Percentiles rank a stretch among this genome's conserved stretches.
These are phyloP conservation scores for Scutellaria galericulata DNA, from an alignment of 257 asterid genomes.

Conservation along the genomic window DNA sequence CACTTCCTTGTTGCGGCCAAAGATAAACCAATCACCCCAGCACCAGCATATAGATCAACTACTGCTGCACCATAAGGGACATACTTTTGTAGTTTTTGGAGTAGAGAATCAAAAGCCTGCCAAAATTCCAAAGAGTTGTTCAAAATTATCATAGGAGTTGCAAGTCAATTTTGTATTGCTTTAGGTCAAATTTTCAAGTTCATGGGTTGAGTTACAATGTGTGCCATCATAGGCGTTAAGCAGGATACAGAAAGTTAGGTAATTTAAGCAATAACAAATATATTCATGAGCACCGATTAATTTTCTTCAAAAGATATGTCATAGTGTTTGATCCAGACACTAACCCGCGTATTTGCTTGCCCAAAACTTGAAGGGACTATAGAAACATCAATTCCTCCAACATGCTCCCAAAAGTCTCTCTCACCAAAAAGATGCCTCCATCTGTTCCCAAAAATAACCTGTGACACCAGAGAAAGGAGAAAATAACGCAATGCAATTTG, in stretches of 20 bases:
- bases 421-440: slow-evolving; percentile 95
- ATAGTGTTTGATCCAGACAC: slow-evolving; percentile 32
- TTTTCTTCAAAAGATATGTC: slow-evolving; percentile 27
- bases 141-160: slow-evolving; percentile 19
- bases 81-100: slow-evolving; percentile 71
- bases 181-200: slow-evolving; percentile 10
- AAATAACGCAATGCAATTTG: slow-evolving; percentile 13
- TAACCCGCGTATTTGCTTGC: slow-evolving; percentile 94
- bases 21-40: slow-evolving; percentile 95
- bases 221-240: slow-evolving; percentile 1
- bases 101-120: slow-evolving; percentile 94
- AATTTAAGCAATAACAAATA: slow-evolving; percentile 27
- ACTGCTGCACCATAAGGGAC: slow-evolving; percentile 88
- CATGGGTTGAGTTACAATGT: slow-evolving; percentile 13
- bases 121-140: slow-evolving; percentile 26
- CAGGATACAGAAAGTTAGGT: not conserved
- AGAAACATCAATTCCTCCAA: slow-evolving; percentile 94
- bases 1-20: slow-evolving; percentile 84
- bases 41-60: slow-evolving; percentile 95
- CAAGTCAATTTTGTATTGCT: slow-evolving; percentile 10
- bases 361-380: slow-evolving; percentile 89
- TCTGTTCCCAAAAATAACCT: slow-evolving; percentile 90
- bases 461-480: slow-evolving; percentile 36
- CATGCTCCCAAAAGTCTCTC: slow-evolving; percentile 94
- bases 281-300: slow-evolving; percentile 17